Evolutionary conservation across 2,329 filamentous ascomycete species (phyloP).

Genomic region (Ustulina deusta): DNA sequence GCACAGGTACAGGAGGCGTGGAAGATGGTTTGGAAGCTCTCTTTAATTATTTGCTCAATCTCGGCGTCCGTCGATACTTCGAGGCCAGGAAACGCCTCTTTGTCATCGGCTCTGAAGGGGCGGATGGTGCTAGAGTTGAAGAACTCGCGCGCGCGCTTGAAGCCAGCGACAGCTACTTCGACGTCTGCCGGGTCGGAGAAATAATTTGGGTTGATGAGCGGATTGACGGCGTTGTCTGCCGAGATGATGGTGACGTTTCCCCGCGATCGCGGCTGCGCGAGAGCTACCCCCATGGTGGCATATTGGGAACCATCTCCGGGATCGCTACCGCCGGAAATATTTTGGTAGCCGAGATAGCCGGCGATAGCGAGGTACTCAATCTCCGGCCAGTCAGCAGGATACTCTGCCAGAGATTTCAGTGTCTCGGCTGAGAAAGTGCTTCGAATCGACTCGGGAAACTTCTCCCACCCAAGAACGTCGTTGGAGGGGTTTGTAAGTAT

Average conservation of each 20-base stretch:
- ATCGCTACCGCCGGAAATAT: not conserved
- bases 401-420: constrained; percentile 15
- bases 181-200: constrained; percentile 56
- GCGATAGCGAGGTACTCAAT: constrained; percentile 36
- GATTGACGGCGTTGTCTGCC: not conserved
- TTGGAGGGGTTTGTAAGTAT: constrained; percentile 43
- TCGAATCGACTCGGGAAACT: constrained; percentile 45
- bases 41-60: constrained; percentile 24
- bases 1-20: constrained; percentile 38
- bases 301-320: not conserved
- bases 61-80: constrained; percentile 26
- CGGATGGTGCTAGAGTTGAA: not conserved
- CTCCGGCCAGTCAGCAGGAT: constrained; percentile 49
- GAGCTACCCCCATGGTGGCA: not conserved
- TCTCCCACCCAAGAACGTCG: constrained; percentile 49
- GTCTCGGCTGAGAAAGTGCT: constrained; percentile 14
- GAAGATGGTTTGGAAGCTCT: constrained; percentile 35
- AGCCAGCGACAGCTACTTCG: constrained; percentile 57
- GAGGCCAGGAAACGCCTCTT: not conserved
- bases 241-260: not conserved
- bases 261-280: not conserved
- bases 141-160: constrained; percentile 57
- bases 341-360: constrained; percentile 32
- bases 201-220: constrained; percentile 58
- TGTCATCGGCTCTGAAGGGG: not conserved